Evolutionary conservation across 2,329 filamentous ascomycete species (phyloP), one percentile per base, ranked within the genome.

Genomic region (Paramyrothecium roridum): DNA sequence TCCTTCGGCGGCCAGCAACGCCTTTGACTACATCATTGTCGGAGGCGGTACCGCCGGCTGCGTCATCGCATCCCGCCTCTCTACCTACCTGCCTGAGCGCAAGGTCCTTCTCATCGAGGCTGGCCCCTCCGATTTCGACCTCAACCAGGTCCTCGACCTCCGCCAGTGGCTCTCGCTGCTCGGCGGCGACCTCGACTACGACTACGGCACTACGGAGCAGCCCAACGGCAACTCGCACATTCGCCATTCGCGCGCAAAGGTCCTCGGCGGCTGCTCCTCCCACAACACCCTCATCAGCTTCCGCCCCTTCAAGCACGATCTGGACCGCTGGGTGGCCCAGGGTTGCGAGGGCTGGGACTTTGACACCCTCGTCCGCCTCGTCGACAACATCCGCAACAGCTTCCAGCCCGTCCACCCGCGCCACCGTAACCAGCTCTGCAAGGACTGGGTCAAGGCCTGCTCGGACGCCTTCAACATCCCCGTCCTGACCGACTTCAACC

Each of bases 251-350:
- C 88, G 92, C 59, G 92, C 92, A 60, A 96, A 96, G 79, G 91
- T 96, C 43, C 83, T 96, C 30, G 92, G 92, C 63, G 92, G 92
- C 62, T 96, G 92, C 80, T 96, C 91, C 48, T 93, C 89, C 57
- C 92, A 96, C 81, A 96, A 96, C 76, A 96, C 92, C 20, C 80
- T 96, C 65, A 96, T 96, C 73, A 95, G 90, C 19, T 96, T 96
- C 83, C 85, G 91, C 23, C 91, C 92, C 8, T 96, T 96, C 69
- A 86, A 92, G 72, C 93, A 96, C 72, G 92, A 96, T 73, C 84
- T 90, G 76, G 82, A 90, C 68, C 82, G 90, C 64, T 96, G 92
- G 92, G 87, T 93, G 66, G 83, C 83, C 33, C 79, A 90, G 67
- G 92, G 92, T 58, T 92, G 89, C 76, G 84, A 83, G 69, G 91